phyloP scores from a whole-genome alignment of 345 rosid genomes.

The rapeseed (Brassica napus) region Da-Ae NC_063448.1:54753501-54754000 shows the following conservation, averaged over 20 bases:
- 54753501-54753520: conserved; percentile 33
- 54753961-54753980: conserved; percentile 61
- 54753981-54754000: conserved; percentile 68
- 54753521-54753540: conserved; percentile 34
- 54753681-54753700: conserved; percentile 7
- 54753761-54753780: conserved; percentile 49
- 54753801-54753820: conserved; percentile 50
- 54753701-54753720: conserved; percentile 9
- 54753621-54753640: not conserved
- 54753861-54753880: conserved; percentile 6
- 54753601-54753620: conserved; percentile 48
- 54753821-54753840: conserved; percentile 76
- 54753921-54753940: conserved; percentile 23
- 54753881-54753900: conserved; percentile 18
- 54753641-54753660: not conserved
- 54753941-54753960: conserved; percentile 41
- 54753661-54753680: not conserved
- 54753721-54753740: not conserved
- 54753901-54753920: conserved; percentile 20
- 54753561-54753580: conserved; percentile 35
- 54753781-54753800: conserved; percentile 41
- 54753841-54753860: conserved; percentile 36
- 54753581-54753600: conserved; percentile 53
- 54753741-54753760: not conserved
- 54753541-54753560: conserved; percentile 31